Base-by-base conservation (phyloP, 2,329 filamentous ascomycete genomes). In the Tympanopsis confertula region DNA sequence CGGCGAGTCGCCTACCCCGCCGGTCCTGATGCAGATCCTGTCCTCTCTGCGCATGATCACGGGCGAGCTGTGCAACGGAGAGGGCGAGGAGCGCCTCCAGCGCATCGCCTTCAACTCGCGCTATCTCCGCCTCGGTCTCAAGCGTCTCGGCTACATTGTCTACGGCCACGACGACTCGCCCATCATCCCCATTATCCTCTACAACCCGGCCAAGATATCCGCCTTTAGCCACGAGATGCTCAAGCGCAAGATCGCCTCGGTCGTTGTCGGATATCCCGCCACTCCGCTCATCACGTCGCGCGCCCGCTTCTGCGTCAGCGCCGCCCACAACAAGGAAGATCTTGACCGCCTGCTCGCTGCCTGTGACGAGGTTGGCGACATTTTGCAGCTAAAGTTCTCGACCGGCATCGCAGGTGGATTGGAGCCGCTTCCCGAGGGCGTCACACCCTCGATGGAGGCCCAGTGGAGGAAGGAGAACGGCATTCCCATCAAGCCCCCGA, bases 201-300 rank as follows among this genome's bases (percentile, higher is more conserved):
- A 95, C 70, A 86, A 96, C 63, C 91, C 91, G n/a, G 91, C 86
- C 51, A 98, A 98, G 66, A 95, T 98, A 71, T 85, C 89, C 4
- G 89, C 91, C 41, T 98, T 98, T 62, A 95, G 87, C 36, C 91
- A 94, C 56, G 91, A 96, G 60, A 96, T 98, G 91, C 75, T 96
- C 42, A 86, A 85, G 64, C 86, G 91, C 54, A 95, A 95, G 62
- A 96, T 98, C 49, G 89, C 89, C 0, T 86, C 96, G 37, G 91
- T 98, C 28, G 85, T 98, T 33, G 91, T 98, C 43, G 91, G 91
- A 38, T 98, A 98, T 56, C 91, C 91, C 4, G 91, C 89, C 5
- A 98, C 91, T 2, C 91, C 91, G 1, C 74, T 98, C 35, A 93
- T 96, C 50, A 93, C 85, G 44, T 95, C 89, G 15, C 83, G 91